Evolutionary conservation across 2,329 filamentous ascomycete species (phyloP).

Genomic region (Exophiala spinifera): DNA sequence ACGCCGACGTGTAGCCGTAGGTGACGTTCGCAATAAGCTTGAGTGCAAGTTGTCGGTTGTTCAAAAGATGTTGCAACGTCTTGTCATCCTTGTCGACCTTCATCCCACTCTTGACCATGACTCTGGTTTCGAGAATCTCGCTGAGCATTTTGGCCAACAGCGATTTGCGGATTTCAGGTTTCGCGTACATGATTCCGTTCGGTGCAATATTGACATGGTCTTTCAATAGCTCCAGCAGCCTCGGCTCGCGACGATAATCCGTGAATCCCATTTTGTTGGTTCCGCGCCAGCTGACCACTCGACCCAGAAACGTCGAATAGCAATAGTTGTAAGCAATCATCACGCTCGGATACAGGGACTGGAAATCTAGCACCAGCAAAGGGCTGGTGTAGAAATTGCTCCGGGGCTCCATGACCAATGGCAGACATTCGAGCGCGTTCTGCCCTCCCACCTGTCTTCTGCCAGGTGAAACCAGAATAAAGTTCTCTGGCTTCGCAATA

Average conservation of each 20-base stretch:
- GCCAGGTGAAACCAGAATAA: constrained; percentile 83
- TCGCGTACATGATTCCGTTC: constrained; percentile 95
- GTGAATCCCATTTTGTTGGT: constrained; percentile 92
- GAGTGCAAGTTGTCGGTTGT: constrained; percentile 89
- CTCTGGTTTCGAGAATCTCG: constrained; percentile 89
- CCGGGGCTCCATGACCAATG: constrained; percentile 95
- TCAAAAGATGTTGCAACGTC: constrained; percentile 77
- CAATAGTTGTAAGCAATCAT: constrained; percentile 99
- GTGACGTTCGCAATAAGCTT: constrained; percentile 99
- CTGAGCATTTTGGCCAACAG: constrained; percentile 93
- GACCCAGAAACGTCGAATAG: constrained; percentile 92
- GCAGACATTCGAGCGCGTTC: constrained; percentile 90
- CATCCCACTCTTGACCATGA: constrained; percentile 98
- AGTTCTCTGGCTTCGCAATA: constrained; percentile 95
- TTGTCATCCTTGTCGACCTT: constrained; percentile 88
- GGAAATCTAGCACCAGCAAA: constrained; percentile 87
- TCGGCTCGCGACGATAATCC: constrained; percentile 74
- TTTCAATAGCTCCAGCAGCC: constrained; percentile 72
- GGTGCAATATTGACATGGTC: constrained; percentile 89
- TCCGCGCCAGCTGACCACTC: constrained; percentile 83
- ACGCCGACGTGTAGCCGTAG: constrained; percentile 95
- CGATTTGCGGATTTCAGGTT: constrained; percentile 79
- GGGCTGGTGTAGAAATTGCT: constrained; percentile 92
- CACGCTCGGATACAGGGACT: constrained; percentile 91
- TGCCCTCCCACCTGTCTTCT: constrained; percentile 89